These are phyloP conservation scores for Xenoacremonium recifei DNA, from an alignment of 2,329 filamentous ascomycete species.

Conservation along the genomic window DNA sequence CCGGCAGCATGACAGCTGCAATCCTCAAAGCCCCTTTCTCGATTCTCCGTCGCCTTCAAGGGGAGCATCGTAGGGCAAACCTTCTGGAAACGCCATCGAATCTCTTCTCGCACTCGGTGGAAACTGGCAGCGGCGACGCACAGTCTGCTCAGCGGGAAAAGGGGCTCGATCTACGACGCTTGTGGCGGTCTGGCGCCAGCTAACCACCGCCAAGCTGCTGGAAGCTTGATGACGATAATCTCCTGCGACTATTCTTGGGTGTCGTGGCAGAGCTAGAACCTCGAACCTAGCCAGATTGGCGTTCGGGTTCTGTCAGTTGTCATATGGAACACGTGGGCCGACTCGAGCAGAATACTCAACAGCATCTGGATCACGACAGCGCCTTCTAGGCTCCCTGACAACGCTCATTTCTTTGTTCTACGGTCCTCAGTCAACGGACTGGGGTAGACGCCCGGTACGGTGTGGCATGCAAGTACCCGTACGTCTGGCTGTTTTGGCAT, in stretches of 20 bases:
- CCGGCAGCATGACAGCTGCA: constrained; percentile 22
- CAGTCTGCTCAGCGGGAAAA: constrained; percentile 14
- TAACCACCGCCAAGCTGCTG: no score
- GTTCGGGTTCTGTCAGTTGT: constrained; percentile 21
- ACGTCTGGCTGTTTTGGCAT: constrained; percentile 16
- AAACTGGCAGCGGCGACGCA: constrained; percentile 18
- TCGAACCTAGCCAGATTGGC: no score
- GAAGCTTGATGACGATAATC: no score
- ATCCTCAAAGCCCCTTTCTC: constrained; percentile 5
- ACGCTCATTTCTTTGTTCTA: constrained; percentile 19
- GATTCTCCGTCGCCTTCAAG: constrained; percentile 5
- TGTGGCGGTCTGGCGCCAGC: constrained; percentile 11
- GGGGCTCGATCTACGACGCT: background rate
- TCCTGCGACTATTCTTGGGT: no score
- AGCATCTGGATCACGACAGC: background rate
- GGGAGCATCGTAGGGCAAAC: constrained; percentile 6
- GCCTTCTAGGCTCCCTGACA: constrained; percentile 11
- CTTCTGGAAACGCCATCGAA: constrained; percentile 20
- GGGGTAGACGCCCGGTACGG: constrained; percentile 20
- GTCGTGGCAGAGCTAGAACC: no score
- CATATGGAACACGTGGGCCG: constrained; percentile 24
- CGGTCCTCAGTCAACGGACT: constrained; percentile 19
- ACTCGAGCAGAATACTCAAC: constrained; percentile 16
- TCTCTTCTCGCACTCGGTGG: constrained; percentile 11
- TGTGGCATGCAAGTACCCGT: constrained; percentile 26